Percentiles rank a stretch among this genome's conserved stretches.
Conservation (phyloP, 1,284 basidiomycete species). For the Sphagnurus paluster region DNA sequence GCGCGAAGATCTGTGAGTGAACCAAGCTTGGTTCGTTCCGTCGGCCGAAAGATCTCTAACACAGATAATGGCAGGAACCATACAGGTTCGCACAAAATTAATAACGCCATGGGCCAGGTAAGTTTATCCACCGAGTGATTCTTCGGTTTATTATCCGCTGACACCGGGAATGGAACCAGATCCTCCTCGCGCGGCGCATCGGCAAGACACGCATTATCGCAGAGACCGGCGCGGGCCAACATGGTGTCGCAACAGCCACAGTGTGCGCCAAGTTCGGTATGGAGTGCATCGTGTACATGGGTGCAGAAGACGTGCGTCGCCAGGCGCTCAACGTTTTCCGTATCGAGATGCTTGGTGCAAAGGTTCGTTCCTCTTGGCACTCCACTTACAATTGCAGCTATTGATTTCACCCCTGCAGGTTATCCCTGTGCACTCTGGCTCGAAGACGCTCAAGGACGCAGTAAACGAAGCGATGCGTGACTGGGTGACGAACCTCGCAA, state of each 20-base stretch:
- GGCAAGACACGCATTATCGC: conserved; percentile 98
- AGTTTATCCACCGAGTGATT: conserved; percentile 16
- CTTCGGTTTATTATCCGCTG: not conserved
- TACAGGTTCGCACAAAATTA: conserved; percentile 97
- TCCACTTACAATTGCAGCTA: not conserved
- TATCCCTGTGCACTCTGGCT: conserved; percentile 92
- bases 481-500: conserved; percentile 96
- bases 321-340: conserved; percentile 98
- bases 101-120: conserved; percentile 91
- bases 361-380: conserved; percentile 41
- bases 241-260: conserved; percentile 98
- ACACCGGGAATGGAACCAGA: conserved; percentile 68
- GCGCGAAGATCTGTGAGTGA: conserved; percentile 85
- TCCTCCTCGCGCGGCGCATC: conserved; percentile 87
- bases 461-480: conserved; percentile 97
- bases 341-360: conserved; percentile 96
- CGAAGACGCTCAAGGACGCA: conserved; percentile 95
- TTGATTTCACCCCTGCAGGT: conserved; percentile 53
- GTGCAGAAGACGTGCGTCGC: conserved; percentile 94
- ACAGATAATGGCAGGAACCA: conserved; percentile 67
- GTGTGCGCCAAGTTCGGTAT: conserved; percentile 96
- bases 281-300: conserved; percentile 98
- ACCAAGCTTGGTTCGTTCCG: not conserved
- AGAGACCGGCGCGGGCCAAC: conserved; percentile 98
- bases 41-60: not conserved